Conservation (phyloP, 2,329 filamentous ascomycete species). For the Pseudogymnoascus sp. region DNA sequence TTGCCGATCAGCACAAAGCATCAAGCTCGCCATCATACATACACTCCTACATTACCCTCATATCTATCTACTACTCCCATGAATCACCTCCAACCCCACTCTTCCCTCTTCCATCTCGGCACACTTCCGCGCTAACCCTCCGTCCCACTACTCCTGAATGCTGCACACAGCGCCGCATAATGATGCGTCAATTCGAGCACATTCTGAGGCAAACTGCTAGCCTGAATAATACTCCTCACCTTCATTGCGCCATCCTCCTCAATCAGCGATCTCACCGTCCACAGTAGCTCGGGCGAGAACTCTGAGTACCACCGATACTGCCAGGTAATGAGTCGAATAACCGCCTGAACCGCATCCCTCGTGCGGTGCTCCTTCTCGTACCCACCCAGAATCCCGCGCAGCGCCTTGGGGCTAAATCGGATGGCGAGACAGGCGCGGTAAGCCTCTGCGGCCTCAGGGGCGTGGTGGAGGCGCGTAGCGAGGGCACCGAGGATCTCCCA, state of each 20-base stretch:
- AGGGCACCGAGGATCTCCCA: conserved; percentile 96
- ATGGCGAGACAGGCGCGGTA: conserved; percentile 81
- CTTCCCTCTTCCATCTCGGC: background rate
- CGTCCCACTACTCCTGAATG: conserved; percentile 80
- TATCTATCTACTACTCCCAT: conserved; percentile 10
- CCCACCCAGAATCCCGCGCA: conserved; percentile 72
- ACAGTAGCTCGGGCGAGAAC: conserved; percentile 88
- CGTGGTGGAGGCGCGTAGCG: conserved; percentile 85
- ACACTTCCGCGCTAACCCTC: conserved; percentile 18
- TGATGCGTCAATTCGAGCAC: conserved; percentile 93
- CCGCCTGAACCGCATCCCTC: conserved; percentile 69
- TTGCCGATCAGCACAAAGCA: background rate
- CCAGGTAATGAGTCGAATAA: conserved; percentile 91
- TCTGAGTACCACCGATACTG: conserved; percentile 99
- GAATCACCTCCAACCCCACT: background rate
- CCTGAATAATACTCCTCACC: conserved; percentile 92
- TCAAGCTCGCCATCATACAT: background rate
- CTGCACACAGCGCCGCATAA: conserved; percentile 88
- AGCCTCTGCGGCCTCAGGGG: conserved; percentile 84
- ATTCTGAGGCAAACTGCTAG: conserved; percentile 84
- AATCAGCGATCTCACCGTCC: conserved; percentile 82
- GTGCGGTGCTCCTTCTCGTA: conserved; percentile 74
- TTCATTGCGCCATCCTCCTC: conserved; percentile 97
- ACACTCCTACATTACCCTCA: conserved; percentile 10
- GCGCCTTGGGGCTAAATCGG: conserved; percentile 87